These are phyloP conservation scores for Geoglossum glabrum DNA, from an alignment of 495 filamentous ascomycete genomes.

Conservation along the genomic window DNA sequence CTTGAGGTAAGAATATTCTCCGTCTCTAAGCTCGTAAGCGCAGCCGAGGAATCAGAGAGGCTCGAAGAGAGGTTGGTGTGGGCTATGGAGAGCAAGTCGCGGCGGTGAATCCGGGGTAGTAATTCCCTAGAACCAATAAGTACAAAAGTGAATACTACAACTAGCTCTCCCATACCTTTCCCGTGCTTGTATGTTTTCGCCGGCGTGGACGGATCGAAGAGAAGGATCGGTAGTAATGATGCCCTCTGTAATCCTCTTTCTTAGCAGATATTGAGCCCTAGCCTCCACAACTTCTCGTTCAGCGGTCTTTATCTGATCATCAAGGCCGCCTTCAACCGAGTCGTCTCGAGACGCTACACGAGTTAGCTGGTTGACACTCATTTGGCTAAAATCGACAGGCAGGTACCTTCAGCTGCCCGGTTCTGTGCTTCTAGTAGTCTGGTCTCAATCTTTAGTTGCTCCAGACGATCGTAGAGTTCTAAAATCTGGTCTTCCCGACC, in stretches of 20 bases:
- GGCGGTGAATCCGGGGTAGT: conserved; percentile 28
- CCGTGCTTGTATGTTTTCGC: conserved; percentile 29
- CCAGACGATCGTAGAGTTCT: conserved; percentile 45
- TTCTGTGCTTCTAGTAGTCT: conserved; percentile 38
- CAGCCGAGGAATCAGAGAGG: conserved; percentile 25
- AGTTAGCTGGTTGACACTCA: not conserved
- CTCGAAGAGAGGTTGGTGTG: conserved; percentile 34
- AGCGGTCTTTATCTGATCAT: conserved; percentile 30
- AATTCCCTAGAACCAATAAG: conserved; percentile 32
- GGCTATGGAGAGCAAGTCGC: conserved; percentile 41
- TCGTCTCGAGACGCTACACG: conserved; percentile 7
- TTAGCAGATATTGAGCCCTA: conserved; percentile 43
- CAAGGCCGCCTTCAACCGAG: conserved; percentile 5
- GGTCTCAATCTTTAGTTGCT: conserved; percentile 49
- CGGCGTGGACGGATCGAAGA: conserved; percentile 55
- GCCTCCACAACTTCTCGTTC: conserved; percentile 48
- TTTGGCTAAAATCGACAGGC: not conserved
- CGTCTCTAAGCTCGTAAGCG: conserved; percentile 32
- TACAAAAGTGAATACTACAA: not conserved
- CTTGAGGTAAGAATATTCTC: conserved; percentile 31
- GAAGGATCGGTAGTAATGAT: conserved; percentile 51
- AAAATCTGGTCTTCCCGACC: conserved; percentile 40
- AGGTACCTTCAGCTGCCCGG: not conserved
- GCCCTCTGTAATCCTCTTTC: conserved; percentile 41
- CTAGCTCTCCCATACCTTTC: conserved; percentile 34